These are phyloP conservation scores for Saururus chinensis DNA, from an alignment of 164 flowering plant genomes.

Conservation along the genomic window DNA sequence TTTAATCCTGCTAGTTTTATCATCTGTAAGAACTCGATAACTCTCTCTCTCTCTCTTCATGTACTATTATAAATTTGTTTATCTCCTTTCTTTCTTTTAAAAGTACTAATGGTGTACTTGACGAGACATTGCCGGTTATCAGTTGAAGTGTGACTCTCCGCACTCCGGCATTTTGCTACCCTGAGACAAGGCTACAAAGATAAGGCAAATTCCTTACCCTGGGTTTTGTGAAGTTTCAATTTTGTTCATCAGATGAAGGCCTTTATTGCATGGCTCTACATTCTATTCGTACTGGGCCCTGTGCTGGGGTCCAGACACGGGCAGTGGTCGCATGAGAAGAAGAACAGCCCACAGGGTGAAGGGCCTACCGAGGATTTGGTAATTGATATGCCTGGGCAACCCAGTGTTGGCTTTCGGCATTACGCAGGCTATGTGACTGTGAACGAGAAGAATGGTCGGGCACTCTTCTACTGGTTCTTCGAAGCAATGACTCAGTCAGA, in stretches of 20 bases:
- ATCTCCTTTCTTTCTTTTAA: background rate
- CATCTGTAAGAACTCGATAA: no score
- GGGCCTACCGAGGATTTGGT: slow-evolving; percentile 13
- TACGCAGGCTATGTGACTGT: slow-evolving; percentile 23
- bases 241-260: background rate
- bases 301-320: slow-evolving; percentile 19
- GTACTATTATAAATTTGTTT: background rate
- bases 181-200: no score
- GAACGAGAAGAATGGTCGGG: slow-evolving; percentile 21
- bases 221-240: background rate
- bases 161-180: no score
- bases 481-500: slow-evolving; percentile 14
- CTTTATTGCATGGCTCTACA: slow-evolving; percentile 15
- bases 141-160: no score
- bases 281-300: slow-evolving; percentile 14
- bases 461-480: slow-evolving; percentile 30
- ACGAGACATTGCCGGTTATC: background rate
- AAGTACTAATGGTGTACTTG: background rate
- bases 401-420: slow-evolving; percentile 18
- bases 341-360: background rate
- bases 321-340: background rate
- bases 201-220: background rate
- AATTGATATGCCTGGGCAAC: slow-evolving; percentile 23
- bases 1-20: background rate
- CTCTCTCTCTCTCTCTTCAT: background rate